Base-by-base conservation (phyloP, 352 stramenopile genomes). In the Pythium monospermum region DNA sequence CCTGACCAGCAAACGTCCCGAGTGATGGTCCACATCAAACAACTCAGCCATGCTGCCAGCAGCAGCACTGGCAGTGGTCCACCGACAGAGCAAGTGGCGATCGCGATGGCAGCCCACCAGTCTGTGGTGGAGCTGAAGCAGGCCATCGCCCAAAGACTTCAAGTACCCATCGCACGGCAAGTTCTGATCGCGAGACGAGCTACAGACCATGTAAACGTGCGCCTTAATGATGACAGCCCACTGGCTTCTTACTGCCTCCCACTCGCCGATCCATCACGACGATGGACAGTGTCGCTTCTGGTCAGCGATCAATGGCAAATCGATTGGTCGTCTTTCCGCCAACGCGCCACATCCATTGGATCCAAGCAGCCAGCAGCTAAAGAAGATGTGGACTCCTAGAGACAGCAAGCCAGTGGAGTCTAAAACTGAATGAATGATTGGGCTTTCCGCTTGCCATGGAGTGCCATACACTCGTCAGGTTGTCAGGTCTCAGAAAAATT, bases 201-300 rank as follows among this genome's bases (percentile, higher is more conserved):
- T 5, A 38, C 26, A 4, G 38, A 56, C 13, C 51, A n/a, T n/a
- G n/a, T n/a, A n/a, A n/a, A 61, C 45, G 50, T 53, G 32, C 43
- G 58, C 11, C 51, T 66, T 3, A 28, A 40, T 18, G 39, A 60
- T 28, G 58, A 52, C 7, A 13, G 18, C 2, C 4, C 15, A 32
- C 21, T 65, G 7, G 25, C 22, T 3, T 4, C 16, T 11, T 54
- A 53, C 19, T 37, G 23, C 4, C 6, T 18, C 4, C 15, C 15
- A 22, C 21, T 19, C 18, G 22, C 8, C 28, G 22, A 23, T 8
- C 10, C 25, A 22, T 19, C 40, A n/a, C 13, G 13, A 3, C 43
- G 43, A 1, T 59, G 50, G 50, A 23, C 27, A 11, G 50, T 66
- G 6, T 51, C 45, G 28, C 51, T 66, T 19, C 16, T 66, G 18